A percentile compares a stretch with the other conserved stretches of the same genome.
phyloP scores from a whole-genome alignment of 257 asterid species.

The Solanum chilense region DNA sequence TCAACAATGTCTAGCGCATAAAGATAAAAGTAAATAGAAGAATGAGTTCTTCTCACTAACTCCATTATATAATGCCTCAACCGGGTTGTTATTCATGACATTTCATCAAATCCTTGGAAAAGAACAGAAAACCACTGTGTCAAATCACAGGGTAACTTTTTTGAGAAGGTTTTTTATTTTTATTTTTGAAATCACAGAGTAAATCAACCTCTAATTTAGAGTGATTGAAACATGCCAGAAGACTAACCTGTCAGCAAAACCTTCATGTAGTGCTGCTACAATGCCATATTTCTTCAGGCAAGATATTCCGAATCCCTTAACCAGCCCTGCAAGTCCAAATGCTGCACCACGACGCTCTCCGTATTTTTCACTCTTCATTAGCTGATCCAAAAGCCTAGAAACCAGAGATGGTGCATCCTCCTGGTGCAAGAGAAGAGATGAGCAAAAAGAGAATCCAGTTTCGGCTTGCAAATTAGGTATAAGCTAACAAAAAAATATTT shows the following conservation, averaged over 20 bases:
- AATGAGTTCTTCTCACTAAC: not conserved
- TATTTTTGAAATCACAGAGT: not conserved
- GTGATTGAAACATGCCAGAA: not conserved
- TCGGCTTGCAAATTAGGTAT: not conserved
- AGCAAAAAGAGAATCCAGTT: not conserved
- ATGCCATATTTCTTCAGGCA: slow-evolving; percentile 78
- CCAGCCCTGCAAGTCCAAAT: slow-evolving; percentile 94
- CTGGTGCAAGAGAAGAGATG: slow-evolving; percentile 21
- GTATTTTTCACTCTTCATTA: slow-evolving; percentile 92
- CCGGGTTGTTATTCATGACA: not conserved
- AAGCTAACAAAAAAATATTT: not conserved
- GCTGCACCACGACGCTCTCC: slow-evolving; percentile 99
- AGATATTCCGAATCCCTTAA: slow-evolving; percentile 83
- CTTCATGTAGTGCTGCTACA: slow-evolving; percentile 49
- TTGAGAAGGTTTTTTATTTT: not conserved
- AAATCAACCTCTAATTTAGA: not conserved
- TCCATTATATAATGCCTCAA: not conserved
- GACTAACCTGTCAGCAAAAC: slow-evolving; percentile 73
- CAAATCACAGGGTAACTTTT: not conserved
- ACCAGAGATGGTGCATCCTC: slow-evolving; percentile 82
- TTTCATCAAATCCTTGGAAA: not conserved
- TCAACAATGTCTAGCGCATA: not conserved
- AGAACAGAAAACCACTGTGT: not conserved
- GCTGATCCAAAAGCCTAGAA: slow-evolving; percentile 70
- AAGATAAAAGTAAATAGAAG: not conserved